Percentiles rank a stretch among this genome's conserved stretches.
phyloP scores from a whole-genome alignment of 805 yeast species.

The Yamadazyma kitorensis region DNA sequence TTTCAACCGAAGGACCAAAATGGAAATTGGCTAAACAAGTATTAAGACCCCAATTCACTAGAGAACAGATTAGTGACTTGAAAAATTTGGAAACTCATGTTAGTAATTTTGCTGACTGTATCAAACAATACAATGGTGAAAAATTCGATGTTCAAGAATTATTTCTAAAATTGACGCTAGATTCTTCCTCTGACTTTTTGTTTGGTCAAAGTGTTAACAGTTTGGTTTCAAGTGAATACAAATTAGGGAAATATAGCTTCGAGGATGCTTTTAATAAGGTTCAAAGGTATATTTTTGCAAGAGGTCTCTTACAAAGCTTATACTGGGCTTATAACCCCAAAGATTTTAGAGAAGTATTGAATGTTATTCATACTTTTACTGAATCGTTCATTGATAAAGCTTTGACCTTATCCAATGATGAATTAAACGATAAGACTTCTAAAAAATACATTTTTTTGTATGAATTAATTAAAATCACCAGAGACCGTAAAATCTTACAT shows the following conservation, averaged over 20 bases:
- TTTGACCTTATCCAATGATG: constrained; percentile 23
- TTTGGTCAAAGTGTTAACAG: constrained; percentile 35
- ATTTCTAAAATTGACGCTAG: constrained; percentile 35
- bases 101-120: constrained; percentile 22
- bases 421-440: constrained; percentile 24
- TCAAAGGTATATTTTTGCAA: constrained; percentile 30
- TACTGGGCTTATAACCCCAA: constrained; percentile 25
- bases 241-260: constrained; percentile 12
- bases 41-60: constrained; percentile 38
- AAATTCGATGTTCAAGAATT: constrained; percentile 32
- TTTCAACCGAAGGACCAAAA: constrained; percentile 36
- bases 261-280: constrained; percentile 34
- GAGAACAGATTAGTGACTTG: constrained; percentile 36
- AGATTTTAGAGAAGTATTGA: constrained; percentile 32
- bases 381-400: constrained; percentile 30
- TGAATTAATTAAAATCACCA: constrained; percentile 37
- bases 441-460: constrained; percentile 31
- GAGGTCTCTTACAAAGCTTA: constrained; percentile 30
- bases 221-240: constrained; percentile 21
- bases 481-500: constrained; percentile 32
- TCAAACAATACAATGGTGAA: constrained; percentile 17
- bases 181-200: constrained; percentile 39
- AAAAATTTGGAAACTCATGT: constrained; percentile 29
- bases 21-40: constrained; percentile 37
- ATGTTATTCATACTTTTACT: constrained; percentile 30